Base-by-base conservation (phyloP, 805 yeast genomes). In the Yarrowia divulgata region DNA sequence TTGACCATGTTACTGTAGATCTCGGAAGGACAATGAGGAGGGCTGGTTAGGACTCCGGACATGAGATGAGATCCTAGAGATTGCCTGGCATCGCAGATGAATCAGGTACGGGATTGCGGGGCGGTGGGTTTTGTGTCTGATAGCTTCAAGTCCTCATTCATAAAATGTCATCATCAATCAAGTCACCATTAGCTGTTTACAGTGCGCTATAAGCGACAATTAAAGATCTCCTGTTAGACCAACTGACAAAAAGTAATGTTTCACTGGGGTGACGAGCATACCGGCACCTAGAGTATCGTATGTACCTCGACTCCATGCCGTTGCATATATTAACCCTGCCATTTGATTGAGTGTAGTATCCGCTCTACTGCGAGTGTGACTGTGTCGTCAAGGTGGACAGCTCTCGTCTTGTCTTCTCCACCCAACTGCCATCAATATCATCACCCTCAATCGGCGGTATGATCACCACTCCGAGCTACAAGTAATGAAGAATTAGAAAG, bases 381-480 rank as follows among this genome's bases (percentile, higher is more conserved):
- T 23, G 37, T 34, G 37, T 34, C 37, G 37, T 34, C 37, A 23
- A 23, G 4, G 29, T 23, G 29, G 29, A 4, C 29, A 23, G 29
- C 29, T 23, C 29, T 23, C 29, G 29, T 4, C 29, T 23, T 23
- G 3, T 23, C 29, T 2, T 23, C 29, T 23, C 29, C 29, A 23
- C 29, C 29, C 29, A 23, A 23, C 29, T 23, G 29, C 29, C 29
- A 23, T 23, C 29, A 23, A 23, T 23, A 23, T 2, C 4, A 23
- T 2, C 29, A 23, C 29, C 29, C 29, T 23, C 29, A 23, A 23
- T n/a, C n/a, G n/a, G 29, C 16, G 3, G 13, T 3, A 18, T 35
- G 60, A 54, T 54, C 60, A 54, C 45, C 60, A 39, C 60, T 39
- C 60, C 18, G 35, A 54, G 60, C 60, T 39, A n/a, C n/a, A n/a